Base-by-base conservation (phyloP, 495 filamentous ascomycete species). In the Aspergillus egyptiacus region DNA sequence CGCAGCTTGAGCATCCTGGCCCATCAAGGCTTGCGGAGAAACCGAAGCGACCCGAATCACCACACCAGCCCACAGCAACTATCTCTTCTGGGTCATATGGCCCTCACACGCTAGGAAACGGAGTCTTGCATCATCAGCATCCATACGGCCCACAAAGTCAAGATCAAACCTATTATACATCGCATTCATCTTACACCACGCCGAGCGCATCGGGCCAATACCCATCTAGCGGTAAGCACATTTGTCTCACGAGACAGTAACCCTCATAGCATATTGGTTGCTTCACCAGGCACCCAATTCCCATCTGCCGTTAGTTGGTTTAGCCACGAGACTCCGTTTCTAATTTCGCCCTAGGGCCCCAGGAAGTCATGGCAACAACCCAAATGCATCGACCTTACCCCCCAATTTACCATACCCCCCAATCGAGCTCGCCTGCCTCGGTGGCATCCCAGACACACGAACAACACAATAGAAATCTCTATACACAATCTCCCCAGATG, bases 371-470 rank as follows among this genome's bases (percentile, higher is more conserved):
- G 93, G 91, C 93, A 51, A 81, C 91, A 43, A 82, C 91, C 54
- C 85, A 87, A 61, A 91, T 96, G 82, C 85, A 85, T 63, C 79
- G 82, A 46, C 75, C 76, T 40, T 96, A 91, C 54, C 91, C 91
- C 19, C 88, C 91, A 22, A 96, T 96, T 52, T 96, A 98, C 60
- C 89, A 96, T 61, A 95, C 91, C 2, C 90, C 91, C 13, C 89
- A 96, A 71, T 95, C 90, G 20, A 94, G 89, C 66, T 96, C 93
- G 18, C 93, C 93, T 28, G 87, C 88, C n/a, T 96, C 93, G 48
- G 90, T 96, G 51, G 85, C 91, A 46, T 96, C 93, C 14, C 89
- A 91, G 38, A 77, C 79, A 18, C 89, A 95, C 58, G 93, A 98
- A 55, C 91, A 89, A 53, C 87, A 91, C 71, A 75, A 71, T 37